Evolutionary conservation across 805 yeast genomes (phyloP).

Genomic region (Yamadazyma paraphyllophila): DNA sequence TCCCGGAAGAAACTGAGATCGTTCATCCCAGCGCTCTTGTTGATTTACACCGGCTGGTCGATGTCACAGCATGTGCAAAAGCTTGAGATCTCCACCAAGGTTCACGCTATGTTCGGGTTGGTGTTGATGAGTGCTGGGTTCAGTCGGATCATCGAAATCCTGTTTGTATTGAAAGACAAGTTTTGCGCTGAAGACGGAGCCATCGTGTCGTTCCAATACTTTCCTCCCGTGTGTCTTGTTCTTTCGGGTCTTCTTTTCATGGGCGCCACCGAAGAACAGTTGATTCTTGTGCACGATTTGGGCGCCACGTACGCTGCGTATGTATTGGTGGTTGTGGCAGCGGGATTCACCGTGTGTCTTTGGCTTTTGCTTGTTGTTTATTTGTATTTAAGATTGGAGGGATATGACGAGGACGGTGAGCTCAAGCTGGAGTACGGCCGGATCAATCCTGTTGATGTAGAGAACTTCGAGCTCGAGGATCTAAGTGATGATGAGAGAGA

Average conservation of each 20-base stretch:
- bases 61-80: conserved; percentile 89
- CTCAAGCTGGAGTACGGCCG: conserved; percentile 16
- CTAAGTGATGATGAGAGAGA: conserved; percentile 28
- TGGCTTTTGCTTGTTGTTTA: conserved; percentile 63
- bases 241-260: conserved; percentile 80
- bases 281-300: conserved; percentile 62
- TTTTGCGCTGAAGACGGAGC: conserved; percentile 38
- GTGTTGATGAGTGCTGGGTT: conserved; percentile 78
- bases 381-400: conserved; percentile 50
- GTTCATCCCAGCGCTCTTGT: conserved; percentile 76
- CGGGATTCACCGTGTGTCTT: conserved; percentile 68
- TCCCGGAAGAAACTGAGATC: conserved; percentile 61
- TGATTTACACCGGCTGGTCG: conserved; percentile 89
- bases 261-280: conserved; percentile 92
- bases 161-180: conserved; percentile 68
- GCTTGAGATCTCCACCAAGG: conserved; percentile 74
- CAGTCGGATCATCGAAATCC: conserved; percentile 73
- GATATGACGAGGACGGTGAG: conserved; percentile 42
- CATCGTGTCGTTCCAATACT: conserved; percentile 72
- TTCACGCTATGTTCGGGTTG: conserved; percentile 83
- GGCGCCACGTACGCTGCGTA: conserved; percentile 88
- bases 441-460: conserved; percentile 19
- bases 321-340: conserved; percentile 64
- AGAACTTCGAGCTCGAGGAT: conserved; percentile 38
- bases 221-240: conserved; percentile 80